Conservation (phyloP, 192 early-diverging fungal genomes). For the Podila verticillata region DNA sequence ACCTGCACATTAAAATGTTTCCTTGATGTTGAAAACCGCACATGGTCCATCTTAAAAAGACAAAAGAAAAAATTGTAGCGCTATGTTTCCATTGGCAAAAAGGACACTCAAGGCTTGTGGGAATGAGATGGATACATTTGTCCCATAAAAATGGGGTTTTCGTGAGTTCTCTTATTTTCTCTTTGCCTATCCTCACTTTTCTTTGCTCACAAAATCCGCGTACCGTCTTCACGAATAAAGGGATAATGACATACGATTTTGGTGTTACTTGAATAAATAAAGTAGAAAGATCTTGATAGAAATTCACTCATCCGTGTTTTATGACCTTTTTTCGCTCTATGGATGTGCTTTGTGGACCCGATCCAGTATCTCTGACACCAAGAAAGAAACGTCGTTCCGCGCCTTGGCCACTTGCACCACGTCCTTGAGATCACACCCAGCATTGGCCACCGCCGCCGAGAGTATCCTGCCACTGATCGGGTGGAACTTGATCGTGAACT, state of each 20-base stretch:
- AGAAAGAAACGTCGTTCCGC: conserved; percentile 41
- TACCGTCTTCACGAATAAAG: too few species aligned
- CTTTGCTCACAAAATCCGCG: too few species aligned
- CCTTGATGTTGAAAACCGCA: too few species aligned
- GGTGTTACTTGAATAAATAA: neutral
- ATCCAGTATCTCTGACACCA: conserved; percentile 32
- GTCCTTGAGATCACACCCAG: conserved; percentile 47
- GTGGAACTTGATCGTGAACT: conserved; percentile 34
- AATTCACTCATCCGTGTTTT: neutral
- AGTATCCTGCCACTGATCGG: conserved; percentile 29
- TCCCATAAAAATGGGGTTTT: too few species aligned
- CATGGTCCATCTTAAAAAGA: too few species aligned
- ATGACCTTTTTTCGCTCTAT: neutral
- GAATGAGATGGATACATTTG: too few species aligned
- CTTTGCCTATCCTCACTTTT: too few species aligned
- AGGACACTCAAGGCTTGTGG: too few species aligned
- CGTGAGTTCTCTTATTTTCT: too few species aligned
- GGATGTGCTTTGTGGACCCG: conserved; percentile 34
- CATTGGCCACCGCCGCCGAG: conserved; percentile 30
- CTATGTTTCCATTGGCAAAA: neutral
- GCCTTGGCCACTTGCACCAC: conserved; percentile 34
- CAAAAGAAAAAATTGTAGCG: neutral
- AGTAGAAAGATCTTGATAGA: neutral
- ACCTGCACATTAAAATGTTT: too few species aligned
- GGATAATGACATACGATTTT: too few species aligned